Base-by-base conservation (phyloP, 768 basidiomycete genomes). In the Leccinum rimulosum region DNA sequence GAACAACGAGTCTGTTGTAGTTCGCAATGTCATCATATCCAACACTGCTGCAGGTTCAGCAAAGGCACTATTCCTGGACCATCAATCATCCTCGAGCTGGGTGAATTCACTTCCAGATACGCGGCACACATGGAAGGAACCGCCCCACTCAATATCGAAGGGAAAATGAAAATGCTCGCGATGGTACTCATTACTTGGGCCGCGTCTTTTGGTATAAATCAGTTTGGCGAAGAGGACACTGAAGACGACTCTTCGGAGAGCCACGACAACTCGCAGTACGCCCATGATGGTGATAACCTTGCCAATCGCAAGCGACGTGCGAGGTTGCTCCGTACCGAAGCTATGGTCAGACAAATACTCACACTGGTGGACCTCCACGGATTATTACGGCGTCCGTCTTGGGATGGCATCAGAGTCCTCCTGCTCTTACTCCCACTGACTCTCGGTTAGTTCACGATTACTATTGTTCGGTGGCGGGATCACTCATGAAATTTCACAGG, bases 141-240 rank as follows among this genome's bases (percentile, higher is more conserved):
- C 4, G 79, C 82, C 17, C 73, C 82, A 15, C 81, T 96, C 11
- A 81, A 84, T n/a, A 78, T 82, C 51, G 87, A 91, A 63, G 93
- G 88, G 22, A 22, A 22, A 22, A 22, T 22, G 12, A 82, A 83
- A 45, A 82, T 96, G 57, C 80, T 97, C 43, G 81, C 86, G 19
- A 88, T 91, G 80, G 74, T 91, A 31, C 79, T 96, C 22, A 91
- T 91, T 48, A 84, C 89, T 22, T 97, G 93, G 93, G 95, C 93
- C 0, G 83, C 87, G 4, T 93, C 91, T 40, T 95, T 92, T 70
- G 95, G 95, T 43, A 76, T 96, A 50, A 84, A 95, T 70, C 91
- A 93, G 66, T 80, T 78, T 47, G 95, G 81, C 15, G 84, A 87
- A 48, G 76, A 77, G 43, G 69, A 68, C 8, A 3, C 47, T 4